These are phyloP conservation scores for Musa schizocarpa DNA, from an alignment of 176 grass and related monocot species.

Conservation along the genomic window DNA sequence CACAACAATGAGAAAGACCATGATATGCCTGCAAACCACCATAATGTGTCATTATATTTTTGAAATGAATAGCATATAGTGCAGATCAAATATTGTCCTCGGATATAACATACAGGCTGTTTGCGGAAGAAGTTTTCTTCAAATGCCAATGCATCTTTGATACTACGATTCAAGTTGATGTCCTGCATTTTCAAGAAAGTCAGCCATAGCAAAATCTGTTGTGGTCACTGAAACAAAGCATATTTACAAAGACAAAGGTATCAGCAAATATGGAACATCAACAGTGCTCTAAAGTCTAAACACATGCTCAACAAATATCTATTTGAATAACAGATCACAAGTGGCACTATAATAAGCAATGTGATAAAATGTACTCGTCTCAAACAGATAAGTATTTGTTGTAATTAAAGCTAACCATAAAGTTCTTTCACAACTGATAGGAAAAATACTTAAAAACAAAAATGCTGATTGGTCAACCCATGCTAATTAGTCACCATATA, in stretches of 20 bases:
- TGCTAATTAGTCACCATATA: too few relatives aligned
- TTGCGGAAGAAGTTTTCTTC: constrained; percentile 86
- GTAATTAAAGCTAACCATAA: not conserved
- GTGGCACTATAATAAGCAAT: not conserved
- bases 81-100: not conserved
- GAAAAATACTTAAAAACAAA: not conserved
- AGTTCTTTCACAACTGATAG: not conserved
- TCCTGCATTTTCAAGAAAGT: constrained; percentile 39
- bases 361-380: not conserved
- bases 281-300: not conserved
- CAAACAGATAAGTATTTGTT: not conserved
- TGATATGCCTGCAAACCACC: constrained; percentile 61
- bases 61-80: not conserved
- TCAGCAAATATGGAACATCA: not conserved
- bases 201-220: not conserved
- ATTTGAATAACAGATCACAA: too few relatives aligned
- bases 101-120: constrained; percentile 37
- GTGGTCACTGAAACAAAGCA: not conserved
- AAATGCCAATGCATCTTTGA: constrained; percentile 77
- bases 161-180: constrained; percentile 83
- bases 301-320: not conserved
- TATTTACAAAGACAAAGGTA: not conserved
- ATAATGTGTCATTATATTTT: not conserved
- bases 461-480: too few relatives aligned
- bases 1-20: constrained; percentile 88